These are phyloP conservation scores for Capronia americana DNA, from an alignment of 2,329 filamentous ascomycete genomes.

Conservation along the genomic window DNA sequence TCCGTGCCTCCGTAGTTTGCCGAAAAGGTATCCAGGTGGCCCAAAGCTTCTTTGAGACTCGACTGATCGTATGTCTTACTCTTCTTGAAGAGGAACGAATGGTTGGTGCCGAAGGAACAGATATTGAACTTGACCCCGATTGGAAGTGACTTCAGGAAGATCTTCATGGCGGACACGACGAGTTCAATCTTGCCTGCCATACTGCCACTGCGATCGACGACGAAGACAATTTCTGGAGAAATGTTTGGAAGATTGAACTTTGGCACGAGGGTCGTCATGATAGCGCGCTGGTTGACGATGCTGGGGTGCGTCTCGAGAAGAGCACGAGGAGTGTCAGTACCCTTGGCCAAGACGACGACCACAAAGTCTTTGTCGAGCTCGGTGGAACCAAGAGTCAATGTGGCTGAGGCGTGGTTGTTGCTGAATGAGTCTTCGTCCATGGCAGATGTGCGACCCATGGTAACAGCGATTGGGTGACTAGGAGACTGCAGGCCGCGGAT, in stretches of 20 bases:
- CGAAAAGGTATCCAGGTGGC: slow-evolving; percentile 51
- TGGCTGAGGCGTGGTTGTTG: slow-evolving; percentile 67
- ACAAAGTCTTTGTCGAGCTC: slow-evolving; percentile 71
- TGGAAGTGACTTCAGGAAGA: slow-evolving; percentile 67
- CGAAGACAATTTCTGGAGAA: slow-evolving; percentile 70
- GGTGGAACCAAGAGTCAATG: slow-evolving; percentile 59
- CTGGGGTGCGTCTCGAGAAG: slow-evolving; percentile 70
- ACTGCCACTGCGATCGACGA: slow-evolving; percentile 74
- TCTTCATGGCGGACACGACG: slow-evolving; percentile 58
- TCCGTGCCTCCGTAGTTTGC: slow-evolving; percentile 63
- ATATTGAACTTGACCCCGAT: slow-evolving; percentile 64
- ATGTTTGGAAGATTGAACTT: slow-evolving; percentile 67
- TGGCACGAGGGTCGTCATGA: slow-evolving; percentile 75
- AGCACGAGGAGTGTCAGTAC: slow-evolving; percentile 66
- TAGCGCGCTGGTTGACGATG: slow-evolving; percentile 65
- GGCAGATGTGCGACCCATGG: slow-evolving; percentile 65
- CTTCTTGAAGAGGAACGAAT: slow-evolving; percentile 56
- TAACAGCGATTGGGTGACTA: slow-evolving; percentile 70
- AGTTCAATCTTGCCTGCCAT: slow-evolving; percentile 57
- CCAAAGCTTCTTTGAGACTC: slow-evolving; percentile 53
- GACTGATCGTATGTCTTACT: slow-evolving; percentile 56
- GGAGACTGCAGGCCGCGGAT: slow-evolving; percentile 70
- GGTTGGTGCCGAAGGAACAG: slow-evolving; percentile 61
- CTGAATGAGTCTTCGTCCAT: slow-evolving; percentile 54
- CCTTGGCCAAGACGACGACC: slow-evolving; percentile 67